Conservation (phyloP, 192 early-diverging fungal species). For the Spizellomyces punctatus region DNA sequence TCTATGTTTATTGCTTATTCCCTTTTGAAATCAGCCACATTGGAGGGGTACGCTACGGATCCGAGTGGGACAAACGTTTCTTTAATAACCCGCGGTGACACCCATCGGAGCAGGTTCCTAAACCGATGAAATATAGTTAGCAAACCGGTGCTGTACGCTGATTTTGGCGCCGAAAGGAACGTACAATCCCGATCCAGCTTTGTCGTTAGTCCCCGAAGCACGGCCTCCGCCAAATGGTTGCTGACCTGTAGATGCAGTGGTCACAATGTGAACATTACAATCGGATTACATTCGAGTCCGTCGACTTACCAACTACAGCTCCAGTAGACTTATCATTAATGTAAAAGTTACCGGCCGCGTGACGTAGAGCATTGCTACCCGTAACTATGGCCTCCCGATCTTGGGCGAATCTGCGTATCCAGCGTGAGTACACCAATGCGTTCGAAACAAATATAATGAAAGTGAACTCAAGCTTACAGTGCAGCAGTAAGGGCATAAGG, state of each 20-base stretch:
- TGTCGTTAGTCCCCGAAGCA: constrained; percentile 97
- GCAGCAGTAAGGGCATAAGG: constrained; percentile 89
- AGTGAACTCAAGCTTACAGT: constrained; percentile 40
- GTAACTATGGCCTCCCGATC: constrained; percentile 78
- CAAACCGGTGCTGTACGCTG: neutral
- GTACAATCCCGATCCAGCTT: constrained; percentile 78
- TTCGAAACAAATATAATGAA: neutral
- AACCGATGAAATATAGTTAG: constrained; percentile 12
- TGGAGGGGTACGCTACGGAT: constrained; percentile 85
- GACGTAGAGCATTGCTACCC: constrained; percentile 75
- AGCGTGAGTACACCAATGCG: neutral
- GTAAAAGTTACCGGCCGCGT: constrained; percentile 97
- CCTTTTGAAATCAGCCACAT: constrained; percentile 42
- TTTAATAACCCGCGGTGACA: constrained; percentile 93
- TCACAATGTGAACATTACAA: neutral
- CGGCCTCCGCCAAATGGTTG: constrained; percentile 97
- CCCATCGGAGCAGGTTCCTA: constrained; percentile 76
- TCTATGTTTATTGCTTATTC: neutral
- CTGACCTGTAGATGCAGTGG: constrained; percentile 56
- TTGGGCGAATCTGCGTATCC: constrained; percentile 69
- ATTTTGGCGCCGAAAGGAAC: neutral
- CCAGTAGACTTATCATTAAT: constrained; percentile 99
- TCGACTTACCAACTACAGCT: constrained; percentile 72
- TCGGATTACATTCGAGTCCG: neutral
- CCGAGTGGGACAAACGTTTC: constrained; percentile 88